A percentile compares a stretch with the other conserved stretches of the same genome.
Conservation (phyloP, 345 rosid species). For the Salix brachista region DNA sequence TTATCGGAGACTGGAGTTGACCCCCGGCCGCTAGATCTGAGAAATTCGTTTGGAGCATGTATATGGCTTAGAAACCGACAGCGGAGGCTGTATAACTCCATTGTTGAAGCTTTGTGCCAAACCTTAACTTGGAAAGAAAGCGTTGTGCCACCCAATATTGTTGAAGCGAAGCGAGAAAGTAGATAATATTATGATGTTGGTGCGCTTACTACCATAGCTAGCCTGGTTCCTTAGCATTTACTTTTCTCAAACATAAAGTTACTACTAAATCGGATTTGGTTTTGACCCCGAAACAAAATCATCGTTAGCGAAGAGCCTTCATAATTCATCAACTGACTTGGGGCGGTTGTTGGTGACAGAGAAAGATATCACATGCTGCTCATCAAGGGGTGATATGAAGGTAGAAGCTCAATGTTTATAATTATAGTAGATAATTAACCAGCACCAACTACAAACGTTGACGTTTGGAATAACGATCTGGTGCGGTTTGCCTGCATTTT, state of each 20-base stretch:
- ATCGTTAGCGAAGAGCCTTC: slow-evolving; percentile 15
- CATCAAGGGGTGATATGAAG: background rate
- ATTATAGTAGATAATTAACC: background rate
- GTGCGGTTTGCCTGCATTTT: background rate
- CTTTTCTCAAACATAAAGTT: slow-evolving; percentile 50
- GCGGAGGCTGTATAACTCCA: background rate
- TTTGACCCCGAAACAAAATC: background rate
- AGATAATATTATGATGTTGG: background rate
- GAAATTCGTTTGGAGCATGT: background rate
- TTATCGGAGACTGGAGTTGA: no score
- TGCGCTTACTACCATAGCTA: background rate
- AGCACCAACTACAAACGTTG: slow-evolving; percentile 28
- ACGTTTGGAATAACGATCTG: slow-evolving; percentile 20
- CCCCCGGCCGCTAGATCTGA: background rate
- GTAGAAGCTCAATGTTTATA: background rate
- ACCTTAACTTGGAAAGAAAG: slow-evolving; percentile 46
- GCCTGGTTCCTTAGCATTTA: slow-evolving; percentile 35
- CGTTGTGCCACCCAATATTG: slow-evolving; percentile 16
- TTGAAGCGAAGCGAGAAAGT: slow-evolving; percentile 9
- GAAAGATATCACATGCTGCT: slow-evolving; percentile 12
- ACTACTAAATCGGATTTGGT: slow-evolving; percentile 7
- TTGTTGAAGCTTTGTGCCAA: background rate
- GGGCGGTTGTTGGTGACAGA: slow-evolving; percentile 23
- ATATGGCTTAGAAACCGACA: background rate
- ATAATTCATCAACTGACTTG: slow-evolving; percentile 16